phyloP scores from a whole-genome alignment of 768 basidiomycete species.

The Serpula lacrymans region DNA sequence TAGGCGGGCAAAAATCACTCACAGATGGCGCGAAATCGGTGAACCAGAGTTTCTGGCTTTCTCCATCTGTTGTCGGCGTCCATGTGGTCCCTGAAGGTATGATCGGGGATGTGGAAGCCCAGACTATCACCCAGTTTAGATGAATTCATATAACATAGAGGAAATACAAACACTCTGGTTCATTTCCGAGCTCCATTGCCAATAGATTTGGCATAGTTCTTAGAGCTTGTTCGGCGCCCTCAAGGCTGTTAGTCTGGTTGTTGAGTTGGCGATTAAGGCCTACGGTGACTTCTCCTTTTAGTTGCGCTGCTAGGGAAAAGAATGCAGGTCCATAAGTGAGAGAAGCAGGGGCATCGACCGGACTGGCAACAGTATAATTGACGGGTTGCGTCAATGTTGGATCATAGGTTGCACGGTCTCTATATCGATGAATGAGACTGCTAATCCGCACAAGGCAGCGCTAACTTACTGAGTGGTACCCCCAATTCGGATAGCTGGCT shows the following conservation, averaged over 20 bases:
- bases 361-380: constrained; percentile 33
- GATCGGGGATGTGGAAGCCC: constrained; percentile 30
- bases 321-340: constrained; percentile 31
- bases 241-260: constrained; percentile 31
- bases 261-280: constrained; percentile 37
- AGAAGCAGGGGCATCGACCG: constrained; percentile 30
- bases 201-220: constrained; percentile 29
- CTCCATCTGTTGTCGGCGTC: constrained; percentile 30
- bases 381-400: constrained; percentile 26
- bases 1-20: too few species aligned
- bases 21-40: constrained; percentile 25
- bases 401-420: constrained; percentile 39
- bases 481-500: constrained; percentile 34
- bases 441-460: background rate
- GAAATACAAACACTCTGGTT: constrained; percentile 30
- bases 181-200: constrained; percentile 37
- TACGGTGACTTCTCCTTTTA: constrained; percentile 32
- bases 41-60: constrained; percentile 31
- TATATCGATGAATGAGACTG: constrained; percentile 5
- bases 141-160: background rate
- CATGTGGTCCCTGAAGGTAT: constrained; percentile 26
- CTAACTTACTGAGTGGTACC: constrained; percentile 35
- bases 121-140: constrained; percentile 17
- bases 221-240: constrained; percentile 29
- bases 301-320: constrained; percentile 27